Base-by-base conservation (phyloP, 2,329 filamentous ascomycete species). In the Colletotrichum chlorophyti region DNA sequence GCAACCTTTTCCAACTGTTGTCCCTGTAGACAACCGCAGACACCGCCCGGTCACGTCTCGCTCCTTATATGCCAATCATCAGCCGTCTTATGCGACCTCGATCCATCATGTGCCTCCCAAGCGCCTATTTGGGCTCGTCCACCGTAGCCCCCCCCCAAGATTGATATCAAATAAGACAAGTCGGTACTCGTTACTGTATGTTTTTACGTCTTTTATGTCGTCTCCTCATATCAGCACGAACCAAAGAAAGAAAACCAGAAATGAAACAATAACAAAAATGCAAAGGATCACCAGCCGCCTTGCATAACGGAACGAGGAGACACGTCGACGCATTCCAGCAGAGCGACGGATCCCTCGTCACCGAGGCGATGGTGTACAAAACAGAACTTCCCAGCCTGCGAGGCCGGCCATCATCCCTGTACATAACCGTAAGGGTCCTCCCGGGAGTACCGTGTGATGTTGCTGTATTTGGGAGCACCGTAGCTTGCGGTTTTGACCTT, bases 401-500 rank as follows among this genome's bases (percentile, higher is more conserved):
- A 55, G 24, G 14, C 32, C 17, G 4, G 27, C 35, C 31, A 14
- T 8, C n/a, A 10, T 7, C 6, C 21, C 31, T 6, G 17, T 12
- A 2, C 4, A n/a, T 45, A 12, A 6, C 21, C 38, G 10, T 42
- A 38, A 5, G 17, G 42, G 12, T 68, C 65, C 23, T 70, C 68
- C 17, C 63, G 67, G 31, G 66, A 66, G 21, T 65, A 61, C 53
- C 71, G 46, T 58, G 60, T 60, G 48, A 63, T 64, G 51, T 49
- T 53, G 64, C 65, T 70, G 62, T 70, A 76, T 26, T 65, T 63
- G n/a, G 74, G 65, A 32, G 75, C 71, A 2, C 67, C 66, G 11
- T 62, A 7, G 62, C 68, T 72, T 5, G 72, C 68, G 8, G 66
- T 71, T 68, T 72, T 76, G 34, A 74, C 68, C 61, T 73, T 76